Evolutionary conservation across 2,329 filamentous ascomycete species (phyloP).

Genomic region (Thelonectria blattea): DNA sequence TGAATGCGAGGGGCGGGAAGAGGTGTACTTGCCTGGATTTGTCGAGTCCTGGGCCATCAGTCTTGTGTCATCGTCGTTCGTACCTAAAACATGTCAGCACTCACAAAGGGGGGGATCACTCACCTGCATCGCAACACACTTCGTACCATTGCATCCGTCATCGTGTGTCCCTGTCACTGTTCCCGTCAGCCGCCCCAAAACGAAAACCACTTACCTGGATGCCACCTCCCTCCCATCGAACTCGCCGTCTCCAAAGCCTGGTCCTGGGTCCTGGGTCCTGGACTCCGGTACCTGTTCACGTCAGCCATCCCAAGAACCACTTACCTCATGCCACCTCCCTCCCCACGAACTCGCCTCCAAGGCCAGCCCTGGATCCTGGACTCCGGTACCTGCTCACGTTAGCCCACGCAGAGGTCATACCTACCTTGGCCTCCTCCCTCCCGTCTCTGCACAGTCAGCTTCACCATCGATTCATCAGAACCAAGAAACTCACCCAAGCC

Average conservation of each 20-base stretch:
- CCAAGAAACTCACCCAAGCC: not conserved
- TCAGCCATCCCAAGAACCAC: no score
- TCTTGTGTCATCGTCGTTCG: no score
- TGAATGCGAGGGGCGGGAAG: no score
- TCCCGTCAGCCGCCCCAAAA: not conserved
- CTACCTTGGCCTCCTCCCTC: not conserved
- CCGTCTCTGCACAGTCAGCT: not conserved
- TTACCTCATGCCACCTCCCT: no score
- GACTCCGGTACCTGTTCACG: no score
- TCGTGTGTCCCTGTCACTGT: not conserved
- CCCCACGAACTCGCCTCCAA: no score
- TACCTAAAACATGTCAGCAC: not conserved
- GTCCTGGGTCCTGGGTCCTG: no score
- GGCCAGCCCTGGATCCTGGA: no score
- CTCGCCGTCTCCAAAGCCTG: not conserved
- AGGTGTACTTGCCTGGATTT: not conserved
- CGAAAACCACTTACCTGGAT: not conserved
- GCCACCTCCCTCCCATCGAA: not conserved
- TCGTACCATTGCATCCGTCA: not conserved
- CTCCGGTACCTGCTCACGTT: no score
- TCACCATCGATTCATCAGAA: not conserved
- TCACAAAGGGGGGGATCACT: not conserved
- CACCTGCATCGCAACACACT: not conserved
- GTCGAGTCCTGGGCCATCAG: not conserved
- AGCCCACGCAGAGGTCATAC: not conserved